Percentiles rank a stretch among this genome's conserved stretches.
Evolutionary conservation across 169 alveolate genomes (phyloP).

Genomic region (Plasmodium coatneyi): DNA sequence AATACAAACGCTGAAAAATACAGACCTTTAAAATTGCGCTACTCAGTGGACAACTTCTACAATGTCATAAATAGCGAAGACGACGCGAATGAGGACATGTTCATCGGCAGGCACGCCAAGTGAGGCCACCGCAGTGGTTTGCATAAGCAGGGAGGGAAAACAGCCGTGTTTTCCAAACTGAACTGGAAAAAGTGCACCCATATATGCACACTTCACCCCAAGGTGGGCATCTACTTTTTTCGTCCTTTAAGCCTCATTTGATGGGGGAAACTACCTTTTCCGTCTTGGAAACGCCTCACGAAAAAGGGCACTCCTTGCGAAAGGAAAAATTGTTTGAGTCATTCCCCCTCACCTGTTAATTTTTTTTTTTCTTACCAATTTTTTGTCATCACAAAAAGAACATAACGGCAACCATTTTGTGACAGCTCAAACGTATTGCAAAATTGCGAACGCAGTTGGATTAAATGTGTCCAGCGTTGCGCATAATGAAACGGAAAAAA

Average conservation of each 20-base stretch:
- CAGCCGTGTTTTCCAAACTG: neutral
- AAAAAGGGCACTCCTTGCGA: neutral
- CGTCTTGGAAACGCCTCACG: neutral
- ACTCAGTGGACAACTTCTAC: slow-evolving; percentile 31
- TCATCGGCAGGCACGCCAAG: slow-evolving; percentile 3
- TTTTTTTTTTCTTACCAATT: slow-evolving; percentile 1
- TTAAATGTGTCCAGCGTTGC: neutral
- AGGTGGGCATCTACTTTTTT: neutral
- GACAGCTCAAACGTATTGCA: slow-evolving; percentile 3
- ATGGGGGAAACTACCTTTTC: neutral
- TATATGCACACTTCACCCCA: neutral
- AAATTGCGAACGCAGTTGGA: slow-evolving; percentile 5
- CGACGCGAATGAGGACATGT: slow-evolving; percentile 27
- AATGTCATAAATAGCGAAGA: slow-evolving; percentile 70
- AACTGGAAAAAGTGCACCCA: neutral
- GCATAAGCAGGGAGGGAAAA: neutral
- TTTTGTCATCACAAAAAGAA: neutral
- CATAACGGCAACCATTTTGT: neutral
- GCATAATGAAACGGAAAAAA: slow-evolving; percentile 5
- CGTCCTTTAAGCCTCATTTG: neutral
- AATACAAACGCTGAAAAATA: neutral
- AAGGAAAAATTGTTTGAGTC: slow-evolving; percentile 9
- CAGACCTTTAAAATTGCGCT: slow-evolving; percentile 14
- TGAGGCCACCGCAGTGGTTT: neutral
- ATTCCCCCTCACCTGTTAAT: neutral